These are phyloP conservation scores for Salvia sclarea DNA, from an alignment of 305 asterid genomes.

Conservation along the genomic window DNA sequence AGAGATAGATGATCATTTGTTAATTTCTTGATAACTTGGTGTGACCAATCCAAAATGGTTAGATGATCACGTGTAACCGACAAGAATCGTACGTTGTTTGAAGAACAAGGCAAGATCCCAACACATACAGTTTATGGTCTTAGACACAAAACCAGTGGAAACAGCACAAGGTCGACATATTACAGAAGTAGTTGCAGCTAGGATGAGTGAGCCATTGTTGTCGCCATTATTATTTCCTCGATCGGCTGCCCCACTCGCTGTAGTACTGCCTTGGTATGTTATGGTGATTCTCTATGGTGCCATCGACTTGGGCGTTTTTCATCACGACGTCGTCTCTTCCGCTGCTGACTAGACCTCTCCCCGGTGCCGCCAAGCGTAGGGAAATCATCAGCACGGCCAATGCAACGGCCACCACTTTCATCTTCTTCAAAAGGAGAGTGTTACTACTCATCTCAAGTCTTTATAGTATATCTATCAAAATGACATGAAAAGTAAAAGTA, in stretches of 20 bases:
- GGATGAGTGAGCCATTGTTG: slow-evolving; percentile 28
- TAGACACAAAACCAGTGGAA: not conserved
- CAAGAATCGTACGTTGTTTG: not conserved
- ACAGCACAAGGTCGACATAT: not conserved
- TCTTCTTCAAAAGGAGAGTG: not conserved
- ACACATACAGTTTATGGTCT: slow-evolving; percentile 4
- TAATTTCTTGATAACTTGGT: not conserved
- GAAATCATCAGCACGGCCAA: slow-evolving; percentile 30
- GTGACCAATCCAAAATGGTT: not conserved
- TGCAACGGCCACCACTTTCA: slow-evolving; percentile 38
- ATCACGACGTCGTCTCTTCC: not conserved
- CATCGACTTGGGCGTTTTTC: slow-evolving; percentile 5
- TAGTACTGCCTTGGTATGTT: slow-evolving; percentile 54
- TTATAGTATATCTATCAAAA: too few species aligned
- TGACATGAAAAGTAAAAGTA: too few species aligned
- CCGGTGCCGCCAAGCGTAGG: slow-evolving; percentile 36
- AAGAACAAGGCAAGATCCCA: not conserved
- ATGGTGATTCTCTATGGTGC: slow-evolving; percentile 49
- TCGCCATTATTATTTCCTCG: slow-evolving; percentile 36
- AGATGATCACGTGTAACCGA: not conserved
- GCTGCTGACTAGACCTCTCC: slow-evolving; percentile 28
- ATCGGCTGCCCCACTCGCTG: slow-evolving; percentile 44
- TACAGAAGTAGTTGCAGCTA: not conserved
- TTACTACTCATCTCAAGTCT: too few species aligned
- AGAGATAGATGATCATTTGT: too few species aligned